These are phyloP conservation scores for Ilyonectria robusta DNA, from an alignment of 2,329 filamentous ascomycete genomes.

Conservation along the genomic window DNA sequence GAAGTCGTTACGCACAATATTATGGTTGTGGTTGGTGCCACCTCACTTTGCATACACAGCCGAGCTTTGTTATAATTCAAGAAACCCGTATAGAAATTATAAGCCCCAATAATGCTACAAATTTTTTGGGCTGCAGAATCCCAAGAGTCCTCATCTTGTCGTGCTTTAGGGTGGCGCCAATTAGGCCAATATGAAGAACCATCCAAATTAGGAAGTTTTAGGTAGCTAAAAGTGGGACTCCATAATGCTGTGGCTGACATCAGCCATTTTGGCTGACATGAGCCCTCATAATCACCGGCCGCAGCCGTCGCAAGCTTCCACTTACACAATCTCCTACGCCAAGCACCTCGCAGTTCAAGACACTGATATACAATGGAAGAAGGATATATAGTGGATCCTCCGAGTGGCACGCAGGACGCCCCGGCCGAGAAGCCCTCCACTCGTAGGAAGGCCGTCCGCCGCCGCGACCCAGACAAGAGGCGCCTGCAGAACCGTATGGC, in stretches of 20 bases:
- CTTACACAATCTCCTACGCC: conserved; percentile 6
- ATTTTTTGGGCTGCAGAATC: background rate
- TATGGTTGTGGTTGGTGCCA: no score
- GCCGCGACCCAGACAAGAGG: conserved; percentile 46
- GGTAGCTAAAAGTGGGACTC: conserved; percentile 17
- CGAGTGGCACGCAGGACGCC: background rate
- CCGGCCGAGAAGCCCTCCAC: conserved; percentile 13
- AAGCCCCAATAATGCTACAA: no score
- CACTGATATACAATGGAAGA: conserved; percentile 27
- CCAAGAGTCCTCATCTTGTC: background rate
- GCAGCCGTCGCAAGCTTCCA: background rate
- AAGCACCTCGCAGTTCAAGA: background rate
- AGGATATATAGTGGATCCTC: conserved; percentile 8
- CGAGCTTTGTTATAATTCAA: no score
- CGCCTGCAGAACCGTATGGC: conserved; percentile 47
- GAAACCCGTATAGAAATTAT: no score
- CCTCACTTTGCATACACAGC: no score
- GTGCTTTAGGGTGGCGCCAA: background rate
- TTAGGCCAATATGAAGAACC: background rate
- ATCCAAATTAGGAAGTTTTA: conserved; percentile 19
- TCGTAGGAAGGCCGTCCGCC: conserved; percentile 34
- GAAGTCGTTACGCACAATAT: no score
- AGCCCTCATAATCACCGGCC: conserved; percentile 20
- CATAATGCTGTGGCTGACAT: conserved; percentile 40
- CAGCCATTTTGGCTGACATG: conserved; percentile 43